Evolutionary conservation across 441 rosid species (phyloP).

Genomic region (Aleurites moluccanus): DNA sequence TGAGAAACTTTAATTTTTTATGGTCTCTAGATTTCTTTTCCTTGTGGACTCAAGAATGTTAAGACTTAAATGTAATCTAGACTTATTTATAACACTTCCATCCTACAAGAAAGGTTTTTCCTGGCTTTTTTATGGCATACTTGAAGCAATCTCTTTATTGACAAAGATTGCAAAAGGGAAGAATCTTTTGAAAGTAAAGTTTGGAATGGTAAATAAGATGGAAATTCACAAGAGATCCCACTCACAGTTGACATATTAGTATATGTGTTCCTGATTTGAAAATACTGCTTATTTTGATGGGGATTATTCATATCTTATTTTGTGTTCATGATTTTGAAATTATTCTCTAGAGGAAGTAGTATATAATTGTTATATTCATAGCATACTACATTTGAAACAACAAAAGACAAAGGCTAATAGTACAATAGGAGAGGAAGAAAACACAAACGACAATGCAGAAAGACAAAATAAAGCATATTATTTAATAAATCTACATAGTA

Average conservation of each 20-base stretch:
- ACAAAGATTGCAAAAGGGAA: not conserved
- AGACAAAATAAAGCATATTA: not conserved
- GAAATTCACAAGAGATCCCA: not conserved
- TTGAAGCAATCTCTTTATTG: not conserved
- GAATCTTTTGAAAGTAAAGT: not conserved
- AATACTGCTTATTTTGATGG: not conserved
- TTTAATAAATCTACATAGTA: not conserved
- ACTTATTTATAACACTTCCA: not conserved
- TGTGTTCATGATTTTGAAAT: not conserved
- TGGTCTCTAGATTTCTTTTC: not conserved
- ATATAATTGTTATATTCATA: not conserved
- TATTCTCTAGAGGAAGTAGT: constrained; percentile 1
- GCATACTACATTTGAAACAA: not conserved
- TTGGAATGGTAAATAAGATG: not conserved
- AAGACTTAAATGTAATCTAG: not conserved
- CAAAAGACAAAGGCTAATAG: not conserved
- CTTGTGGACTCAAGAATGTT: not conserved
- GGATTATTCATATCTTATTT: not conserved
- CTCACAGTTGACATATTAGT: not conserved
- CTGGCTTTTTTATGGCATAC: not conserved
- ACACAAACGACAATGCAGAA: constrained; percentile 1
- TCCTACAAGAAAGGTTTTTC: not conserved
- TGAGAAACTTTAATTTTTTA: not conserved
- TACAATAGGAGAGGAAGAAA: not conserved
- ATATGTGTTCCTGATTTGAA: not conserved